phyloP scores from a whole-genome alignment of 2,329 filamentous ascomycete genomes.

The Penicillium nordicum region DNA sequence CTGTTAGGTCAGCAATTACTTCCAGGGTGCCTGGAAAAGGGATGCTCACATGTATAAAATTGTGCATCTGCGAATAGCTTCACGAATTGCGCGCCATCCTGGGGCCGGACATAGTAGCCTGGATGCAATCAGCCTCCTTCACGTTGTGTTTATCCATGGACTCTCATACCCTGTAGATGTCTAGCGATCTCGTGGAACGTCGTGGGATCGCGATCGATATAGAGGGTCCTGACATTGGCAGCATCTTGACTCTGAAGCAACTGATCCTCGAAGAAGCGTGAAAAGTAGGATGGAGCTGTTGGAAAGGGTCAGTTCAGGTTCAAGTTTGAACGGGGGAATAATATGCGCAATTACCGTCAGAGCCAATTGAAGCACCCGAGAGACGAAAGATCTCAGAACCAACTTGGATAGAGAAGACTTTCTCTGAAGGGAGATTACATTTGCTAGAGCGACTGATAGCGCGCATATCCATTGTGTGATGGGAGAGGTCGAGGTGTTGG shows the following conservation, averaged over 20 bases:
- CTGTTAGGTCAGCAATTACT: slow-evolving; percentile 42
- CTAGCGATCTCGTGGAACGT: slow-evolving; percentile 87
- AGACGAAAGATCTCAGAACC: slow-evolving; percentile 66
- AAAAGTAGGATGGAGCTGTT: slow-evolving; percentile 93
- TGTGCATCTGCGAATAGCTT: slow-evolving; percentile 91
- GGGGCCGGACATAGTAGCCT: slow-evolving; percentile 80
- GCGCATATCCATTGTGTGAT: not conserved
- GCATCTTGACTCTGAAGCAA: slow-evolving; percentile 59
- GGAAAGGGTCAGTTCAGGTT: slow-evolving; percentile 45
- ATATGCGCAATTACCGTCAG: slow-evolving; percentile 58
- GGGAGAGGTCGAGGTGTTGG: not conserved
- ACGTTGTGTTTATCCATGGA: not conserved
- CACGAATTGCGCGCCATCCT: slow-evolving; percentile 82
- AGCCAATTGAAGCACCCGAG: slow-evolving; percentile 67
- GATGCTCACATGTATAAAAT: slow-evolving; percentile 73
- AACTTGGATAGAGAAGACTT: slow-evolving; percentile 68
- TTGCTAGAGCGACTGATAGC: not conserved
- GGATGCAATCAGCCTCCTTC: slow-evolving; percentile 4
- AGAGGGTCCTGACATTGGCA: slow-evolving; percentile 69
- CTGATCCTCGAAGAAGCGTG: slow-evolving; percentile 86
- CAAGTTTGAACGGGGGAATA: slow-evolving; percentile 1
- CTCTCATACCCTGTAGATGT: slow-evolving; percentile 67
- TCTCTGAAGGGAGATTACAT: slow-evolving; percentile 51
- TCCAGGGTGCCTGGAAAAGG: not conserved
- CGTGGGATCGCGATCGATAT: slow-evolving; percentile 87